Evolutionary conservation across 352 stramenopile genomes (phyloP).

Genomic region (Thalassiosira gravida): DNA sequence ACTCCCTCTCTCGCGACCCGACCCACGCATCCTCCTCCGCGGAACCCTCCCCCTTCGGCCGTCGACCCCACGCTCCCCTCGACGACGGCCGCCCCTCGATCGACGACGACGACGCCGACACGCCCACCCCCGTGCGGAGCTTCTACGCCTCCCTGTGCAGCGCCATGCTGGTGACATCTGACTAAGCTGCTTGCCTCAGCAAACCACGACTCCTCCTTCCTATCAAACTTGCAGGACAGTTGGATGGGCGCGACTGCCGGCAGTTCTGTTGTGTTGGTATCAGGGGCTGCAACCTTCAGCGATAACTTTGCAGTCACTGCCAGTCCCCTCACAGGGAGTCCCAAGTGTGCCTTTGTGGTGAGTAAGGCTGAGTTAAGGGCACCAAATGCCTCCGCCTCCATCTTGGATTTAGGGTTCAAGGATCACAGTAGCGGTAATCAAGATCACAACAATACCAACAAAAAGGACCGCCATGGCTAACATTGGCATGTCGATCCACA

Average conservation of each 20-base stretch:
- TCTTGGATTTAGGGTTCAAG: no score
- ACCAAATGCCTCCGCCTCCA: no score
- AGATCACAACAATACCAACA: no score
- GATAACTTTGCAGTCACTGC: no score
- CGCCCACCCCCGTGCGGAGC: constrained; percentile 21
- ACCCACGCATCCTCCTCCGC: background rate
- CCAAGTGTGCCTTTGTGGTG: no score
- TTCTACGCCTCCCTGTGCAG: constrained; percentile 32
- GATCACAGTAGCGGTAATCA: no score
- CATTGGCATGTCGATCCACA: no score
- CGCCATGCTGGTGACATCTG: constrained; percentile 19
- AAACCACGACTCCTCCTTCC: constrained; percentile 7
- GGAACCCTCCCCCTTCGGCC: background rate
- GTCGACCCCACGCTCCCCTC: background rate
- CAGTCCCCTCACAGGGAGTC: no score
- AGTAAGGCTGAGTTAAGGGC: no score
- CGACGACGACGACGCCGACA: background rate
- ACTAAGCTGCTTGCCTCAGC: no score
- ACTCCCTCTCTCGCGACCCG: background rate
- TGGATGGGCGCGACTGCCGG: background rate
- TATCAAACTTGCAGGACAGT: constrained; percentile 6
- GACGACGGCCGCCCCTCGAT: background rate
- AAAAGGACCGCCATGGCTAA: no score
- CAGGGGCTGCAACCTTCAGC: no score
- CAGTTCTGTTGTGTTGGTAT: background rate